phyloP scores from a whole-genome alignment of 2,329 filamentous ascomycete species.

The Phaeosphaeria sp. region DNA sequence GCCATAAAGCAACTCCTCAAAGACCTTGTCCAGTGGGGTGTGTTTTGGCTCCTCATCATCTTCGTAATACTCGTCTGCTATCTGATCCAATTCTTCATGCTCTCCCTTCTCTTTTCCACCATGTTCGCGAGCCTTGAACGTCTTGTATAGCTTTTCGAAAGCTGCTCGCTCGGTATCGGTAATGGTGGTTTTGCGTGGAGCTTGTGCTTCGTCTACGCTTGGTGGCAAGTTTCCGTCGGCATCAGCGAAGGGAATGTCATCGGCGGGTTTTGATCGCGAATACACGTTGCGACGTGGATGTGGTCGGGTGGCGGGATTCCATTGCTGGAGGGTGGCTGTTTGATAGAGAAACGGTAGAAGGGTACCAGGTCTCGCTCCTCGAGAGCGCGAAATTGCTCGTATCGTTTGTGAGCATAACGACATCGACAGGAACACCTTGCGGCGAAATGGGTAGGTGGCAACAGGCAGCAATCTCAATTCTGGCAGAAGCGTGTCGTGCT shows the following conservation, averaged over 20 bases:
- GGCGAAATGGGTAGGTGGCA: neutral
- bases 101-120: conserved; percentile 15
- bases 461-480: neutral
- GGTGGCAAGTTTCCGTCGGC: conserved; percentile 50
- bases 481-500: neutral
- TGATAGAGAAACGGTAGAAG: conserved; percentile 75
- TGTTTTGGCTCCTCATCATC: conserved; percentile 32
- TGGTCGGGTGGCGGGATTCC: conserved; percentile 26
- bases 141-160: conserved; percentile 45
- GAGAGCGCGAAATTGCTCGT: conserved; percentile 43
- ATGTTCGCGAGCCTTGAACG: conserved; percentile 25
- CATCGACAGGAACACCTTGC: conserved; percentile 24
- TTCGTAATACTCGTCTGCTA: conserved; percentile 41
- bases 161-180: conserved; percentile 44
- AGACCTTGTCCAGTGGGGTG: conserved; percentile 36
- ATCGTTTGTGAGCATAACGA: conserved; percentile 38
- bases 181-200: conserved; percentile 40
- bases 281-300: conserved; percentile 29
- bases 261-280: conserved; percentile 18
- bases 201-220: conserved; percentile 21
- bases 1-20: conserved; percentile 35
- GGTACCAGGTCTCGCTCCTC: conserved; percentile 45
- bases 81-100: conserved; percentile 32
- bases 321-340: conserved; percentile 66
- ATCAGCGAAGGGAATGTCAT: conserved; percentile 23